Conservation (phyloP, 2,329 filamentous ascomycete species). For the Karstenula rhodostoma region DNA sequence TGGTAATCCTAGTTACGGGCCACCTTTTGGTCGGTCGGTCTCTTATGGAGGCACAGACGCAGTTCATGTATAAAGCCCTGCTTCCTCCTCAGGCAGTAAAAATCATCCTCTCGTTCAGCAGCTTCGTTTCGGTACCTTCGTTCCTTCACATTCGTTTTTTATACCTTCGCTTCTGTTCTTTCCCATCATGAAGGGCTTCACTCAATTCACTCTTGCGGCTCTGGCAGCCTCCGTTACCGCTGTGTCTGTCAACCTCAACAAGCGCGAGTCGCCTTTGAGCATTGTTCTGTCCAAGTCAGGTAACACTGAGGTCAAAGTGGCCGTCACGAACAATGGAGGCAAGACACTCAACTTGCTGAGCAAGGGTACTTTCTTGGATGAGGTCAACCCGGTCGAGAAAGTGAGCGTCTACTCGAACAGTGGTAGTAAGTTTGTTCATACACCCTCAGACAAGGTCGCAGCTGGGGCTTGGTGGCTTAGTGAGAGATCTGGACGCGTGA, state of each 20-base stretch:
- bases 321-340: slow-evolving; percentile 62
- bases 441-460: neutral
- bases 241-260: slow-evolving; percentile 37
- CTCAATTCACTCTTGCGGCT: slow-evolving; percentile 37
- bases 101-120: slow-evolving; percentile 31
- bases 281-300: slow-evolving; percentile 51
- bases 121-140: slow-evolving; percentile 21
- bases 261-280: slow-evolving; percentile 46
- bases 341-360: slow-evolving; percentile 61
- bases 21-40: slow-evolving; percentile 11
- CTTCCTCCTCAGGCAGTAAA: slow-evolving; percentile 12
- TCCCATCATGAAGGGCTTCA: slow-evolving; percentile 39
- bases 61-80: slow-evolving; percentile 34
- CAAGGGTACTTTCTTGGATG: slow-evolving; percentile 63
- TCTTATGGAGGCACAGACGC: slow-evolving; percentile 14
- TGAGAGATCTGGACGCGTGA: neutral
- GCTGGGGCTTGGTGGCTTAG: neutral
- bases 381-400: slow-evolving; percentile 61
- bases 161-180: slow-evolving; percentile 9
- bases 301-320: slow-evolving; percentile 63
- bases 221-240: slow-evolving; percentile 38
- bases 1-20: slow-evolving; percentile 19
- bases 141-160: slow-evolving; percentile 17
- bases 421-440: slow-evolving; percentile 42
- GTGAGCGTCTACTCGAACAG: slow-evolving; percentile 59